Evolutionary conservation across 2,329 filamentous ascomycete genomes (phyloP).

Genomic region (Beauveria australis): DNA sequence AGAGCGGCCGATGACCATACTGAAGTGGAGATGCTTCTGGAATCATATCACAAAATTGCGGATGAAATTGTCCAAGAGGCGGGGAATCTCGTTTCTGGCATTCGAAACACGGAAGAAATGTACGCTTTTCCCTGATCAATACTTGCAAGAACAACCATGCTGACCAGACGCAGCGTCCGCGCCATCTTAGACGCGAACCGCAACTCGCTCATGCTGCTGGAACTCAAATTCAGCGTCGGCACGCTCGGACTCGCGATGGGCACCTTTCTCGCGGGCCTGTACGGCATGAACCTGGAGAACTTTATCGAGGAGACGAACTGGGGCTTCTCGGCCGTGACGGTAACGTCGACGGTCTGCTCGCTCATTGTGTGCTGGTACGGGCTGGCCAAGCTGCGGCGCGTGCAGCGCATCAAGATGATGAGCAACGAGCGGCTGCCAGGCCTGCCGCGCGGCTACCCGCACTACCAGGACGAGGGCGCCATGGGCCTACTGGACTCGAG

Average conservation of each 20-base stretch:
- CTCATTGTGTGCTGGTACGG: slow-evolving; percentile 76
- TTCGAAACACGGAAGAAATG: slow-evolving; percentile 98
- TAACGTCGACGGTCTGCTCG: slow-evolving; percentile 62
- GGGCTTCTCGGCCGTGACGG: slow-evolving; percentile 73
- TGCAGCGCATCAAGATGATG: slow-evolving; percentile 84
- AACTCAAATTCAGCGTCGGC: slow-evolving; percentile 92
- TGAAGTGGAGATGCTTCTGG: slow-evolving; percentile 92
- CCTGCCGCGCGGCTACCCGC: slow-evolving; percentile 31
- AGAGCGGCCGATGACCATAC: slow-evolving; percentile 82
- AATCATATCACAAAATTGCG: slow-evolving; percentile 95
- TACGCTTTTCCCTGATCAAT: slow-evolving; percentile 35
- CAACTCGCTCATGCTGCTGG: slow-evolving; percentile 94
- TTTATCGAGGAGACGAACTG: slow-evolving; percentile 91
- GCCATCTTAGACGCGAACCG: slow-evolving; percentile 97
- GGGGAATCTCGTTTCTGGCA: slow-evolving; percentile 85
- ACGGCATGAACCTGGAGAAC: slow-evolving; percentile 98
- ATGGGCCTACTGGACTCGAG: slow-evolving; percentile 44
- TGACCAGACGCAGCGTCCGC: slow-evolving; percentile 56
- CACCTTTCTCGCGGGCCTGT: slow-evolving; percentile 95
- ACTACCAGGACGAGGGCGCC: slow-evolving; percentile 41
- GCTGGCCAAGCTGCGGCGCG: slow-evolving; percentile 70
- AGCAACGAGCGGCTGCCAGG: slow-evolving; percentile 30
- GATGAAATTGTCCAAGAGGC: slow-evolving; percentile 97
- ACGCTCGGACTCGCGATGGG: slow-evolving; percentile 92
- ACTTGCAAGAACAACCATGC: not conserved